Base-by-base conservation (phyloP, 73 alveolate genomes). In the Diophrys sp. region DNA sequence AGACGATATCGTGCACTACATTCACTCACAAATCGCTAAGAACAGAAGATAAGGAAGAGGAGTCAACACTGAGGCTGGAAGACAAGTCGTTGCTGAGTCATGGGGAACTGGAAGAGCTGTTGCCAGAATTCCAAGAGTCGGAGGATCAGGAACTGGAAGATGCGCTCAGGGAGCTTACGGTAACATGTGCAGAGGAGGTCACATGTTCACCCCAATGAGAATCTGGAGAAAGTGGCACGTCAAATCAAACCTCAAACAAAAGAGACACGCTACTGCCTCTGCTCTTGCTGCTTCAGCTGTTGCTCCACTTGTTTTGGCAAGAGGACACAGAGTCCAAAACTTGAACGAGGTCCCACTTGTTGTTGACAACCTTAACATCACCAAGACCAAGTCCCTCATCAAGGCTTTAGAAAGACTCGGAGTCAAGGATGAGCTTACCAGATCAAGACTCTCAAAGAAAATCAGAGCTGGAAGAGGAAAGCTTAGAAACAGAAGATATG, bases 91-190 rank as follows among this genome's bases (percentile, higher is more conserved):
- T 33, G 99, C 99, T 55, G 99, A 96, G 83, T 97, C 99, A 55
- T 97, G 99, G 99, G 99, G 99, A 80, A 96, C 99, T 32, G 99
- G 99, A 82, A 95, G 99, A 74, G 99, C 99, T 66, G 99, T 97
- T 55, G 98, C 99, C 69, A 97, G 99, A 88, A 97, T 97, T 87
- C 99, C 99, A 67, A 95, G 99, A 87, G 98, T 97, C 73, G 95
- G 98, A 26, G 99, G 99, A 32, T 93, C 98, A 67, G 99, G 99
- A 70, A 97, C 99, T 82, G 96, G 91, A 83, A 95, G 99, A 88
- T 94, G 98, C 56, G 99, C 99, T 28, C 98, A 97, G 91, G 99
- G 98, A 53, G 99, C 99, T 77, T 97, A 96, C 93, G 99, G 99
- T 72, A 97, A 97, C 97, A 78, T 89, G 95, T 96, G 99, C 90